Percentiles rank a stretch among this genome's conserved stretches.
These are phyloP conservation scores for Symmetrospora coprosmae DNA, from an alignment of 768 basidiomycete genomes.

Conservation along the genomic window DNA sequence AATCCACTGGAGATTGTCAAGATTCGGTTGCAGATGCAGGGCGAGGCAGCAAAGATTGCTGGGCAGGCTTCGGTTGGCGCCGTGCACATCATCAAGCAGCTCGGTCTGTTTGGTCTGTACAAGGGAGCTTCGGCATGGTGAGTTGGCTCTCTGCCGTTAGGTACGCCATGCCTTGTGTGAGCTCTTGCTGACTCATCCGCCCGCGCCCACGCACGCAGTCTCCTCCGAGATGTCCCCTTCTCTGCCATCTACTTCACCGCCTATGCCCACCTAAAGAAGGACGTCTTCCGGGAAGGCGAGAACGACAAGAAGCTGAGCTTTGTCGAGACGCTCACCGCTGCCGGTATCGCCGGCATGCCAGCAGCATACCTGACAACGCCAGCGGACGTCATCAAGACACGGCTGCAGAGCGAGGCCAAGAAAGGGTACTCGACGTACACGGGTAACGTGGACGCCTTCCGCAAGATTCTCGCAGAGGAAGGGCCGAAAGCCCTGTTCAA, in stretches of 20 bases:
- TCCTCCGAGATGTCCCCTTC: constrained; percentile 91
- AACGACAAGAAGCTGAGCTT: constrained; percentile 86
- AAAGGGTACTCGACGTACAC: constrained; percentile 84
- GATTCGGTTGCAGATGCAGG: constrained; percentile 88
- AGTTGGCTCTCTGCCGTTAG: background rate
- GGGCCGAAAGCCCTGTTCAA: constrained; percentile 82
- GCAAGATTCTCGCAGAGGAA: constrained; percentile 80
- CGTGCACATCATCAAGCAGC: constrained; percentile 75
- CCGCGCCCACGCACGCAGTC: constrained; percentile 24
- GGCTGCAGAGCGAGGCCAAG: constrained; percentile 48
- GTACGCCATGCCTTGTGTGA: background rate
- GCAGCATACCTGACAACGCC: constrained; percentile 65
- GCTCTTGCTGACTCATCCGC: background rate
- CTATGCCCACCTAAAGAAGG: constrained; percentile 52
- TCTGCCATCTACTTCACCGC: constrained; percentile 53
- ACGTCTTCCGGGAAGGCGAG: constrained; percentile 87
- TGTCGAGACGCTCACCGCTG: constrained; percentile 69
- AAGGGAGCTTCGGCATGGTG: constrained; percentile 75
- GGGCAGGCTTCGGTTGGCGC: constrained; percentile 58
- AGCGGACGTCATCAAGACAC: constrained; percentile 87
- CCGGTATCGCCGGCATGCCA: constrained; percentile 53
- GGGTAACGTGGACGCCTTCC: constrained; percentile 73
- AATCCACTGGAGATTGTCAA: constrained; percentile 73
- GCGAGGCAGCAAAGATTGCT: constrained; percentile 72
- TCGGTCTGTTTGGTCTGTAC: constrained; percentile 85